phyloP scores from a whole-genome alignment of 2,329 filamentous ascomycete species.

The Myrmaecium sp. region DNA sequence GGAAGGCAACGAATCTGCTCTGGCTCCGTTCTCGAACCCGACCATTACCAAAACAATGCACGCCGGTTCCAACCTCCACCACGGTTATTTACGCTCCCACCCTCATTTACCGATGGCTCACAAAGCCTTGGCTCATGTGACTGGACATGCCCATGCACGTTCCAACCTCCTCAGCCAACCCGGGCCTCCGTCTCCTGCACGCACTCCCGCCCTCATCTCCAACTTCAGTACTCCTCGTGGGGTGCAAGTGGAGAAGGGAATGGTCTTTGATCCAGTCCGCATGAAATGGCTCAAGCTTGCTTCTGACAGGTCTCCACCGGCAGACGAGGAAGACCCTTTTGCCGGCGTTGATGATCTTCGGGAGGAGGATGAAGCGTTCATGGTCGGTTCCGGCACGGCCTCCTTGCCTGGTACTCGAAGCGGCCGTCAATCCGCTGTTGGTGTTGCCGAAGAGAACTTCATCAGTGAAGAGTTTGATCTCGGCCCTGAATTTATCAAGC shows the following conservation, averaged over 20 bases:
- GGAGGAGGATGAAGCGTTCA: slow-evolving; percentile 33
- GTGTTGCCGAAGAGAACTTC: slow-evolving; percentile 9
- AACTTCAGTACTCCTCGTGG: slow-evolving; percentile 69
- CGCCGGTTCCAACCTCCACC: slow-evolving; percentile 3
- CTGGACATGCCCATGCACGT: too few species aligned
- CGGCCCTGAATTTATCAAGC: slow-evolving; percentile 77
- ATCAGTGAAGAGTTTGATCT: slow-evolving; percentile 97
- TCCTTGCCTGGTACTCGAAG: slow-evolving; percentile 3
- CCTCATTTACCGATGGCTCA: slow-evolving; percentile 19
- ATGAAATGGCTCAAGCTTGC: slow-evolving; percentile 92
- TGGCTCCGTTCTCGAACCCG: slow-evolving; percentile 50
- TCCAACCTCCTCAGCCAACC: too few species aligned
- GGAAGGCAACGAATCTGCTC: slow-evolving; percentile 89
- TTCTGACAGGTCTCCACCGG: slow-evolving; percentile 43
- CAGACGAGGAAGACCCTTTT: slow-evolving; percentile 84
- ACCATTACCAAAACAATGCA: too few species aligned
- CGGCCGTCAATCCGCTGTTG: slow-evolving; percentile 1
- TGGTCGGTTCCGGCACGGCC: slow-evolving; percentile 10
- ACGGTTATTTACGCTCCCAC: slow-evolving; percentile 15
- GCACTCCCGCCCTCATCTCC: slow-evolving; percentile 62
- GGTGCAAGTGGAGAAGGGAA: slow-evolving; percentile 87
- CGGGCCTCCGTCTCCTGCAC: slow-evolving; percentile 28
- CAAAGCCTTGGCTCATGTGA: slow-evolving; percentile 18
- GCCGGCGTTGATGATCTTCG: slow-evolving; percentile 87
- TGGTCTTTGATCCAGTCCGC: slow-evolving; percentile 92